Base-by-base conservation (phyloP, 2,329 filamentous ascomycete genomes). In the Fusarium kyushuense region DNA sequence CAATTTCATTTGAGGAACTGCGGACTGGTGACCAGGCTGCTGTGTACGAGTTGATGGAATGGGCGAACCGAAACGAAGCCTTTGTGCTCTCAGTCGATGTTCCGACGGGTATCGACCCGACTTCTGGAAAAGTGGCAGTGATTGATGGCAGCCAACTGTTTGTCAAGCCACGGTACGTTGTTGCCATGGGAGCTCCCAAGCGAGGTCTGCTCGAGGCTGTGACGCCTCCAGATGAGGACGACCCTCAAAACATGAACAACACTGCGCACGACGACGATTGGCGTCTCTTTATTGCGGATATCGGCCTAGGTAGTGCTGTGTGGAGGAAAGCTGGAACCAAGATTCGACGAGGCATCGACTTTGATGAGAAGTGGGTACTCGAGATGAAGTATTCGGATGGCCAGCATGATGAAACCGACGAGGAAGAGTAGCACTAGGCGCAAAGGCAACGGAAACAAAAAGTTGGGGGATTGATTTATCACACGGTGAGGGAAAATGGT, bases 21-120 rank as follows among this genome's bases (percentile, higher is more conserved):
- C 88, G 93, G 35, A 91, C 90, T 3, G 90, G 91, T 17, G 92
- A 97, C 69, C 93, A 96, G 76, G 89, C 90, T 5, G 91, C 91
- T 0, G 92, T 93, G 0, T 94, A 96, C 74, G 92, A 96, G 75
- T 87, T 97, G 75, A 96, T 97, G 74, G 91, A 94, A 66, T 98
- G 94, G 94, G 91, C 93, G 4, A 98, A 97, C 76, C 90, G 94
- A 67, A 92, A 90, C 76, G 92, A 94, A 68, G 90, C 93, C 1
- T 89, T 90, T 59, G 90, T 96, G 5, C 82, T 99, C 21, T 92
- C 94, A 0, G 88, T 99, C n/a, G 95, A 97, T 76, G 89, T 96
- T 8, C 96, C 96, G 1, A 95, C 92, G 0, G 96, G 96, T 7
- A 89, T 97, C 49, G 93, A 95, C 67, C 93, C 92, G 4, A 89